phyloP scores from a whole-genome alignment of 768 basidiomycete species.

The Suillus placidus region DNA sequence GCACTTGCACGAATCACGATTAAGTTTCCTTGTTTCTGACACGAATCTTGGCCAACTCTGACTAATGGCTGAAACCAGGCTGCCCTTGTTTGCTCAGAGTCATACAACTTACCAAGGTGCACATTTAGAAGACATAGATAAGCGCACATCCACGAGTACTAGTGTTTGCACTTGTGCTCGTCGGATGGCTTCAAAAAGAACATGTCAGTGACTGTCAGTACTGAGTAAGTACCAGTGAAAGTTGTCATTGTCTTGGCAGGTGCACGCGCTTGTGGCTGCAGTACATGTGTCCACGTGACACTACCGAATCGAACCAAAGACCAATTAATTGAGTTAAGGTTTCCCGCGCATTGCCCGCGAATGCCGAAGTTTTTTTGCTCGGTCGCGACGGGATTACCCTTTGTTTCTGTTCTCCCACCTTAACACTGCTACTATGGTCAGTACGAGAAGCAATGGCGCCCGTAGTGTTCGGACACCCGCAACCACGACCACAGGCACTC shows the following conservation, averaged over 20 bases:
- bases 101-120: neutral
- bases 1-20: neutral
- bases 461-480: constrained; percentile 23
- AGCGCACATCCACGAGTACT: neutral
- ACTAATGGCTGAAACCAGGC: neutral
- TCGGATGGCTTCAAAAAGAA: neutral
- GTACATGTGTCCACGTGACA: constrained; percentile 25
- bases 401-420: constrained; percentile 15
- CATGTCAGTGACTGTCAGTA: neutral
- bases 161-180: neutral
- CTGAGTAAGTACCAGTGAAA: too few species aligned
- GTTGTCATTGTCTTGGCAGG: too few species aligned
- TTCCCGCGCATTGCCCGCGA: constrained; percentile 20
- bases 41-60: neutral
- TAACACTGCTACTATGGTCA: constrained; percentile 22
- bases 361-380: constrained; percentile 8
- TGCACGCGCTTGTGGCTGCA: constrained; percentile 32
- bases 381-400: constrained; percentile 11
- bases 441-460: constrained; percentile 21
- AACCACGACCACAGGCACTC: constrained; percentile 32
- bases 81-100: neutral
- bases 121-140: neutral
- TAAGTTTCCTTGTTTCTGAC: neutral
- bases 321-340: constrained; percentile 24
- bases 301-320: constrained; percentile 8